Percentiles rank a stretch among this genome's conserved stretches.
Evolutionary conservation across 2,329 filamentous ascomycete genomes (phyloP).

Genomic region (Pleurostoma richardsiae): DNA sequence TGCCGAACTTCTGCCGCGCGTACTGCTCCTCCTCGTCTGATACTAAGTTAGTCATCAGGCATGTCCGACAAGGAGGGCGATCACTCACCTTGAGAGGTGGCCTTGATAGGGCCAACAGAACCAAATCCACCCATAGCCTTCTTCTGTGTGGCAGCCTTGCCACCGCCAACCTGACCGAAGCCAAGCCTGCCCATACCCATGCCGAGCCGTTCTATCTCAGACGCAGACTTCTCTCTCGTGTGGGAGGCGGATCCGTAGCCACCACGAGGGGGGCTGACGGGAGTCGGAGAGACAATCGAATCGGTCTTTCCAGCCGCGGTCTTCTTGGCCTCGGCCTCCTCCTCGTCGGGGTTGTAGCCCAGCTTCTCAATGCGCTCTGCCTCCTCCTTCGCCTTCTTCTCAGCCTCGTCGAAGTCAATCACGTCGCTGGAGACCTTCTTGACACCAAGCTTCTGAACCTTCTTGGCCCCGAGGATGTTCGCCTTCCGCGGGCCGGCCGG

Average conservation of each 20-base stretch:
- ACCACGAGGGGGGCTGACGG: slow-evolving; percentile 60
- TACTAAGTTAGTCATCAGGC: slow-evolving; percentile 14
- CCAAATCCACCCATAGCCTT: slow-evolving; percentile 86
- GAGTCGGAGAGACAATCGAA: slow-evolving; percentile 67
- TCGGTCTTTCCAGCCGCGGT: slow-evolving; percentile 39
- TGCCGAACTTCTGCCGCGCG: slow-evolving; percentile 82
- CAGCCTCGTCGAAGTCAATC: slow-evolving; percentile 95
- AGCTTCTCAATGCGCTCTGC: slow-evolving; percentile 70
- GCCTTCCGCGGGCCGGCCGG: slow-evolving; percentile 68
- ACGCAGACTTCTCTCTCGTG: slow-evolving; percentile 57
- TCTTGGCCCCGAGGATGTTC: slow-evolving; percentile 83
- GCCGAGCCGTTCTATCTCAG: slow-evolving; percentile 82
- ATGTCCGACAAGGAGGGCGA: not conserved
- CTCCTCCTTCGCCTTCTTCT: slow-evolving; percentile 87
- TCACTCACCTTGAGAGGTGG: slow-evolving; percentile 59
- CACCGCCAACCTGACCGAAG: slow-evolving; percentile 76
- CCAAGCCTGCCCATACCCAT: slow-evolving; percentile 84
- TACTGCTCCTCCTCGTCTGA: slow-evolving; percentile 74
- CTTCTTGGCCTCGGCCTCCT: slow-evolving; percentile 38
- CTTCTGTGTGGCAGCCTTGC: slow-evolving; percentile 53
- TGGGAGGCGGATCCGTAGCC: slow-evolving; percentile 59
- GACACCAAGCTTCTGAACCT: slow-evolving; percentile 77
- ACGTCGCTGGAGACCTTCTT: slow-evolving; percentile 81
- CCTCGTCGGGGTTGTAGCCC: slow-evolving; percentile 90
- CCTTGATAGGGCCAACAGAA: slow-evolving; percentile 71